Conservation (phyloP, 2,329 filamentous ascomycete genomes). For the Cladosporium sp. region DNA sequence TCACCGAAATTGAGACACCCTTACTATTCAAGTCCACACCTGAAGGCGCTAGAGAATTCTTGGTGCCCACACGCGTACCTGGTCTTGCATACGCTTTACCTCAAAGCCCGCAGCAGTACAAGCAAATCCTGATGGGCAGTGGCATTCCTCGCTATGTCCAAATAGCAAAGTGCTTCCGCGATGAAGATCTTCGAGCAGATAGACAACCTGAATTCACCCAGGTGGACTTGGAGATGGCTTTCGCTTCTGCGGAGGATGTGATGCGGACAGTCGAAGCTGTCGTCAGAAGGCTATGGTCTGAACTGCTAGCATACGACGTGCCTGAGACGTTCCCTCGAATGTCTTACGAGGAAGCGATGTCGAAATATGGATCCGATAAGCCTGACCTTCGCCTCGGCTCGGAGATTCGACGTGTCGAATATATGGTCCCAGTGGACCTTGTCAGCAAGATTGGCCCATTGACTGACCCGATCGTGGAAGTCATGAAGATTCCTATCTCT, state of each 20-base stretch:
- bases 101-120: conserved; percentile 97
- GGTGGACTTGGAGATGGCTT: conserved; percentile 90
- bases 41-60: conserved; percentile 88
- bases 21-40: conserved; percentile 95
- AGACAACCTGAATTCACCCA: conserved; percentile 96
- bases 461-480: conserved; percentile 64
- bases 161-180: conserved; percentile 89
- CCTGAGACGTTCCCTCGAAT: conserved; percentile 50
- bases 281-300: conserved; percentile 50
- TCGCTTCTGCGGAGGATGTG: conserved; percentile 65
- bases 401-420: conserved; percentile 57
- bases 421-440: conserved; percentile 58
- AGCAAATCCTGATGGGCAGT: conserved; percentile 93
- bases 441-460: conserved; percentile 68
- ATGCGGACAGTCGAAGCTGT: conserved; percentile 54
- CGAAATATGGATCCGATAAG: conserved; percentile 79
- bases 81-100: conserved; percentile 84
- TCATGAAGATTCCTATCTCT: conserved; percentile 59
- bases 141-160: conserved; percentile 81
- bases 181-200: conserved; percentile 88
- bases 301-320: conserved; percentile 41
- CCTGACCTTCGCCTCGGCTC: conserved; percentile 75
- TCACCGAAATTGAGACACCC: conserved; percentile 82
- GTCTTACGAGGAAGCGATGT: conserved; percentile 73
- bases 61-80: conserved; percentile 75